Evolutionary conservation across 495 filamentous ascomycete species (phyloP), one percentile per base, ranked within the genome.

Genomic region (Recurvomyces mirabilis): DNA sequence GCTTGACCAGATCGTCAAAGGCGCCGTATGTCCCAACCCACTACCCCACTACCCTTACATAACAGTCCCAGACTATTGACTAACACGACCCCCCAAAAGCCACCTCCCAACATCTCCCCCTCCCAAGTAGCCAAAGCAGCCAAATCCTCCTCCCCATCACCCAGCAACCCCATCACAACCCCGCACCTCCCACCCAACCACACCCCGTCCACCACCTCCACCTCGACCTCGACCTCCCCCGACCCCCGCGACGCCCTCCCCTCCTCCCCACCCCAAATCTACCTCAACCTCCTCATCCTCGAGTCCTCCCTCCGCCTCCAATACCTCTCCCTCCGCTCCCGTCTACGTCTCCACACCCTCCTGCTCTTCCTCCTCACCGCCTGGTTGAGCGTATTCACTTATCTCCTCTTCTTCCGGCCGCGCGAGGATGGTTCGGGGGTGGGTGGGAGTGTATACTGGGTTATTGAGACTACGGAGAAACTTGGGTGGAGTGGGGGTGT

Each of bases 221-320:
- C 45, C 14, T 38, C 51, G 4, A 49, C 42, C 33, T 66, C 49
- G 41, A 5, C 58, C 65, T 63, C 72, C 61, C 47, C 73, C 53
- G 83, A 94, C 61, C 88, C 88, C 29, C 70, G 87, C 36, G 79
- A 80, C 43, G 74, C 78, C 30, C 75, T 93, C 22, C 89, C 91
- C 10, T 89, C 82, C 48, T 86, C 88, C 22, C 89, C 83, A 59
- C 85, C 76, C n/a, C 93, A 95, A 66, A 94, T 96, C 56, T 99
- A 96, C 67, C 75, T 96, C 53, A 99, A 99, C 61, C 82, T 99
- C 28, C 71, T 99, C 40, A 89, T 99, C 54, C 81, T 99, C 59
- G 91, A 99, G 63, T 86, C 87, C 37, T 93, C 86, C 12, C 70
- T 99, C 19, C 87, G 91, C 32, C 78, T 82, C 15, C 91, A 99